Percentiles rank a stretch among this genome's conserved stretches.
These are phyloP conservation scores for Termitomyces sp. DNA, from an alignment of 768 basidiomycete genomes.

Conservation along the genomic window DNA sequence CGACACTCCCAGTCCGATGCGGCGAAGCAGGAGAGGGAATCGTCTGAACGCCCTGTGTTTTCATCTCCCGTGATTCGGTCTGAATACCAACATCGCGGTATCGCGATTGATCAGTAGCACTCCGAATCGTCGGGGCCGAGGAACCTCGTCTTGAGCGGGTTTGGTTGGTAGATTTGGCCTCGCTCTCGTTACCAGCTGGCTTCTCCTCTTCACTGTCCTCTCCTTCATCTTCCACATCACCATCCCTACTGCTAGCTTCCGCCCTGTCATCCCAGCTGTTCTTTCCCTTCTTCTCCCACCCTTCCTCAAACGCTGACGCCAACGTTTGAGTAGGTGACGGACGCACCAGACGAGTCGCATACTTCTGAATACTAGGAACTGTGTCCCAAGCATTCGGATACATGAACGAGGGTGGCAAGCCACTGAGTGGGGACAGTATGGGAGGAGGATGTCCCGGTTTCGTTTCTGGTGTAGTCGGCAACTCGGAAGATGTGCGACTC, in stretches of 20 bases:
- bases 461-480: constrained; percentile 34
- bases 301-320: constrained; percentile 49
- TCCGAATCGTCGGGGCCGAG: constrained; percentile 30
- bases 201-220: constrained; percentile 45
- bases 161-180: constrained; percentile 27
- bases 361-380: constrained; percentile 75
- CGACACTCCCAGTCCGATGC: constrained; percentile 3
- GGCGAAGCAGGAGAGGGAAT: constrained; percentile 24
- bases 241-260: constrained; percentile 76
- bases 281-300: constrained; percentile 29
- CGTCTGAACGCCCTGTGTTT: constrained; percentile 60
- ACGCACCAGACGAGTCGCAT: constrained; percentile 58
- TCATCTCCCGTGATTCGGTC: constrained; percentile 53
- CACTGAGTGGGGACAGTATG: constrained; percentile 40
- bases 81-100: constrained; percentile 73
- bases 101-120: constrained; percentile 39
- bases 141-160: constrained; percentile 32
- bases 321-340: constrained; percentile 39
- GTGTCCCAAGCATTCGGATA: constrained; percentile 86
- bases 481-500: constrained; percentile 32
- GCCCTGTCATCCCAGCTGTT: constrained; percentile 50
- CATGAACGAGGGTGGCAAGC: constrained; percentile 54
- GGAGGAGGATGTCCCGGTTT: constrained; percentile 18
- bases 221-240: constrained; percentile 75
- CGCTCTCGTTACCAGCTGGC: constrained; percentile 25